These are phyloP conservation scores for Yarrowia porcina DNA, from an alignment of 805 yeast genomes.

Conservation along the genomic window DNA sequence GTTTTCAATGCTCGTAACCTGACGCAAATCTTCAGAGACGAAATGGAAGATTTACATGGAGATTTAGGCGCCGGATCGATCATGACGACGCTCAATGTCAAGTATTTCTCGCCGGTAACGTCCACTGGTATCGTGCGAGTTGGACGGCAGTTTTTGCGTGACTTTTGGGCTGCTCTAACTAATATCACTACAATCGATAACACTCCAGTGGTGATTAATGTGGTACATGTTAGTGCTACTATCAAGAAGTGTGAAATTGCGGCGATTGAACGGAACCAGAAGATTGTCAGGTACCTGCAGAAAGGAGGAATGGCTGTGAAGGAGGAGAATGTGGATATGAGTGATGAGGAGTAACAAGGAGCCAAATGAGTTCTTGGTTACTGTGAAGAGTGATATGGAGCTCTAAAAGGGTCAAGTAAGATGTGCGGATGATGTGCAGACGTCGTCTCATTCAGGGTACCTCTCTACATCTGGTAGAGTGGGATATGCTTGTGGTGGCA, in stretches of 20 bases:
- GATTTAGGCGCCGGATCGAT: constrained; percentile 70
- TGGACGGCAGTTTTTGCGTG: constrained; percentile 57
- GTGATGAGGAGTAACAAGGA: constrained; percentile 12
- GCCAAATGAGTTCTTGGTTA: not conserved
- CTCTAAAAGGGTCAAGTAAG: too few relatives aligned
- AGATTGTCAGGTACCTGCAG: constrained; percentile 14
- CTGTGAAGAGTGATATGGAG: too few relatives aligned
- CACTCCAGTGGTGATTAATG: constrained; percentile 51
- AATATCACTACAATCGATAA: constrained; percentile 48
- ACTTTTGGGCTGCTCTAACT: constrained; percentile 63
- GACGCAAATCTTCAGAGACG: constrained; percentile 51
- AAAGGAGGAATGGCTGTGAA: not conserved
- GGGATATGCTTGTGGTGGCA: too few relatives aligned
- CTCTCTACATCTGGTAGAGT: too few relatives aligned
- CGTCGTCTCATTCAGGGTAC: too few relatives aligned
- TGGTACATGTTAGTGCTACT: constrained; percentile 77
- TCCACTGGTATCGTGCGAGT: constrained; percentile 83
- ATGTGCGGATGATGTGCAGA: too few relatives aligned
- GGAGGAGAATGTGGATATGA: not conserved
- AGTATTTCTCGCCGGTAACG: constrained; percentile 77
- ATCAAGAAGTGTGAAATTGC: constrained; percentile 76
- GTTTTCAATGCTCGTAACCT: constrained; percentile 49
- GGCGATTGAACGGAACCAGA: constrained; percentile 43
- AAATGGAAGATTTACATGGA: constrained; percentile 67
- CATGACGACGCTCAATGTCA: constrained; percentile 57